phyloP scores from a whole-genome alignment of 2,329 filamentous ascomycete species.

The Plenodomus biglobosus region DNA sequence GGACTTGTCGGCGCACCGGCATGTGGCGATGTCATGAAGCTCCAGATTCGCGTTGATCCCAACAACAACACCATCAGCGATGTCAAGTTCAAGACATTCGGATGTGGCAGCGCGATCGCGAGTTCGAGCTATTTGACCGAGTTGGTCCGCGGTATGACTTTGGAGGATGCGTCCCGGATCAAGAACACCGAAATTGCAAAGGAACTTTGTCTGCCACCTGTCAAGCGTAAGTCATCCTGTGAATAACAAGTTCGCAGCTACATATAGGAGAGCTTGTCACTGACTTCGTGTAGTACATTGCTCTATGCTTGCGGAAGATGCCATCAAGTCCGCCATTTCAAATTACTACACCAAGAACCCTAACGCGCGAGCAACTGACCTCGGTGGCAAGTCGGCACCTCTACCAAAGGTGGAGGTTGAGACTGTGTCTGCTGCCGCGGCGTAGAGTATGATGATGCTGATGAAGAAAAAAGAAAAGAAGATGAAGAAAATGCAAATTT shows the following conservation, averaged over 20 bases:
- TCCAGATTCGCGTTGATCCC: slow-evolving; percentile 90
- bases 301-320: slow-evolving; percentile 89
- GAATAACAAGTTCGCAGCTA: background rate
- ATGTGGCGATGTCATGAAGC: slow-evolving; percentile 90
- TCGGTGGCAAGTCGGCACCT: slow-evolving; percentile 71
- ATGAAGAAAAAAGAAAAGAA: slow-evolving; percentile 19
- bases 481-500: slow-evolving; percentile 13
- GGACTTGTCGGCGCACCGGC: slow-evolving; percentile 89
- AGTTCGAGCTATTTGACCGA: slow-evolving; percentile 93
- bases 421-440: slow-evolving; percentile 49
- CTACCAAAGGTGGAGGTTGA: slow-evolving; percentile 67
- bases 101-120: slow-evolving; percentile 91
- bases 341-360: slow-evolving; percentile 94
- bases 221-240: slow-evolving; percentile 67
- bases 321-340: slow-evolving; percentile 87
- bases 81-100: slow-evolving; percentile 98
- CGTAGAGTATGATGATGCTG: slow-evolving; percentile 20
- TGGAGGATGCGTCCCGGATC: slow-evolving; percentile 90
- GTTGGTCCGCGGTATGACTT: slow-evolving; percentile 90
- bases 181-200: slow-evolving; percentile 98
- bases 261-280: background rate
- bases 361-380: slow-evolving; percentile 69
- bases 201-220: slow-evolving; percentile 85
- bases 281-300: slow-evolving; percentile 69
- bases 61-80: slow-evolving; percentile 85